Evolutionary conservation across 352 stramenopile genomes (phyloP), one percentile per base, ranked within the genome.

Genomic region (Phytophthora idaei): DNA sequence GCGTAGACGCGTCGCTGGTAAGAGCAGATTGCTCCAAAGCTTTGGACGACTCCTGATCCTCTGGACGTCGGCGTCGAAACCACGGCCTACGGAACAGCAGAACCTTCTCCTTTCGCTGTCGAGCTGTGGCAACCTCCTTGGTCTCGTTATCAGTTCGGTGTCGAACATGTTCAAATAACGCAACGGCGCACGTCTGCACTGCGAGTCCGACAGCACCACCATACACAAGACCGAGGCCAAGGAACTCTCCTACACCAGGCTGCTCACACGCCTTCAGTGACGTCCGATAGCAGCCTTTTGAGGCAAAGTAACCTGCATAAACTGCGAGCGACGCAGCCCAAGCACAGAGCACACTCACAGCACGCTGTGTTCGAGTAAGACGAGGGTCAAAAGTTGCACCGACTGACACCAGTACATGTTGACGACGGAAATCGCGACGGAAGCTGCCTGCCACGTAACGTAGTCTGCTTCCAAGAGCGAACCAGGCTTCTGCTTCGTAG

Each of bases 31-130:
- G 36, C 14, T 66, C 61, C 21, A 54, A 41, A n/a, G 44, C 11
- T 21, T 41, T 57, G 32, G 60, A 46, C 11, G 34, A 45, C 14
- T 48, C 42, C 6, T 56, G 27, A 8, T 11, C 34, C 7, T 59
- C 45, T 10, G 27, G n/a, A 31, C 47, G 57, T 14, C 54, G 66
- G 25, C 46, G 62, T 47, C 67, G 61, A 27, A 71, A 71, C 67
- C 61, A 74, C 1, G 67, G 52, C 4, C 28, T 9, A 12, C 78
- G 78, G 45, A 90, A 92, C 7, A 92, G 59, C 53, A 92, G 61
- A 9, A 91, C 79, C 51, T 92, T 92, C 50, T 94, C 86, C 57
- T 94, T 94, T 36, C 86, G 80, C 44, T 90, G 83, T 15, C 83
- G 65, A 36, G 82, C 80, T 9, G 71, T 74, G 0, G 79, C 69